phyloP scores from a whole-genome alignment of 352 stramenopile genomes.

The Aphanomyces euteiches region DNA sequence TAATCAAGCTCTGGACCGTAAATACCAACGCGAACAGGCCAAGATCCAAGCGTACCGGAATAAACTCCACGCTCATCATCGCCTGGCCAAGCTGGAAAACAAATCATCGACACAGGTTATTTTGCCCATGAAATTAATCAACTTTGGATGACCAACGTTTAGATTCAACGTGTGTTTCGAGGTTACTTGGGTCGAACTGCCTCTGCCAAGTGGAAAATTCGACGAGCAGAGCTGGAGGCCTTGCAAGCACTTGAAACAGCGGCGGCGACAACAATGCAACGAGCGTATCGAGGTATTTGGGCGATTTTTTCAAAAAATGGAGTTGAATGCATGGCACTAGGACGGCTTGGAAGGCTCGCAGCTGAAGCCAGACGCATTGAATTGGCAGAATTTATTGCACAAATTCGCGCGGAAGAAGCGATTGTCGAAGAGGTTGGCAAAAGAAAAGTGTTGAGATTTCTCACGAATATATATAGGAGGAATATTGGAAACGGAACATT shows the following conservation, averaged over 20 bases:
- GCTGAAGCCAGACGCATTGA: slow-evolving; percentile 84
- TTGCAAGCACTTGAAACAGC: slow-evolving; percentile 68
- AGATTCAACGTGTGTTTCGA: slow-evolving; percentile 25
- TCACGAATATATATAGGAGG: slow-evolving; percentile 2
- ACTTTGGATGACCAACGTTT: background rate
- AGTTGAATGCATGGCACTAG: slow-evolving; percentile 7
- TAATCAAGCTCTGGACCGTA: slow-evolving; percentile 52
- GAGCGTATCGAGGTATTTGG: slow-evolving; percentile 62
- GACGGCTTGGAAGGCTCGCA: slow-evolving; percentile 73
- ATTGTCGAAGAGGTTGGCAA: slow-evolving; percentile 71
- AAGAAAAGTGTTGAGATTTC: background rate
- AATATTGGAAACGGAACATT: slow-evolving; percentile 20
- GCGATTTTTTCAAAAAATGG: background rate
- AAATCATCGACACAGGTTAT: slow-evolving; percentile 35
- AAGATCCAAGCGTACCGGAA: slow-evolving; percentile 54
- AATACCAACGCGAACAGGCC: slow-evolving; percentile 65
- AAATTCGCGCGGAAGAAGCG: slow-evolving; percentile 86
- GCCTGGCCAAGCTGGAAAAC: slow-evolving; percentile 55
- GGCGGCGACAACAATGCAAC: slow-evolving; percentile 79
- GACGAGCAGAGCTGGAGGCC: slow-evolving; percentile 80
- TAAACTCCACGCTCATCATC: slow-evolving; percentile 58
- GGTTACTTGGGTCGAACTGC: slow-evolving; percentile 34
- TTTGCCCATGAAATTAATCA: too few species aligned
- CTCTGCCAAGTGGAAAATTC: slow-evolving; percentile 76
- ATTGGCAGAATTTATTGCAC: slow-evolving; percentile 90